Evolutionary conservation across 2,329 filamentous ascomycete genomes (phyloP), one percentile per base, ranked within the genome.

Genomic region (Diaporthe sp.): DNA sequence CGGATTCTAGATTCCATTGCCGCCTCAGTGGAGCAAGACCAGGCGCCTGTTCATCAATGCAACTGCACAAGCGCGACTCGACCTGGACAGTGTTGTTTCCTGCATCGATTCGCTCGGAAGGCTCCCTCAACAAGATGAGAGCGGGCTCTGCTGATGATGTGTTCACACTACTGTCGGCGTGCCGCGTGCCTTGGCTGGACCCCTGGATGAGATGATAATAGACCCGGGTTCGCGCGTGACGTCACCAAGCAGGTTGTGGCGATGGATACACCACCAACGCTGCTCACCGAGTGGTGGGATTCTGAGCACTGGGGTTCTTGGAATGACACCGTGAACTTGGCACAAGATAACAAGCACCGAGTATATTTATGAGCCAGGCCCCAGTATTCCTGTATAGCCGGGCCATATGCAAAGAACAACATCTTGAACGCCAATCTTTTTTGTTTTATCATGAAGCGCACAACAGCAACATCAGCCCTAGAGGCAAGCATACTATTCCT

Each of bases 141-240:
- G 70, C 65, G 58, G 49, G 39, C 58, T 62, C 58, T 51, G 65
- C 65, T 53, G 65, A 4, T 61, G 58, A 68, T 68, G 46, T 68
- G 65, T 68, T 13, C 31, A 39, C 39, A 6, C 42, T 34, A 31
- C 31, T 34, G 22, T 68, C 34, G 46, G 62, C 46, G 46, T 68
- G 65, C 65, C 57, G 70, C 58, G 51, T 65, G 49, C 49, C 70
- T 73, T 73, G 70, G 70, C 70, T 65, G 44, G 70, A 73, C 70
- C 70, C 70, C 70, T 65, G 58, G 28, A 68, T 68, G 37, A 68
- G 65, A 68, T 17, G 65, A 53, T 39, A 73, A 53, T 51, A 53
- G 67, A 42, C 49, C 57, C 34, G 61, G 51, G 67, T 15, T 17
- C 44, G 10, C 34, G 10, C 31, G 70, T 73, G 70, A 73, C 70